phyloP scores from a whole-genome alignment of 495 filamentous ascomycete species.

The Tuber brumale region DNA sequence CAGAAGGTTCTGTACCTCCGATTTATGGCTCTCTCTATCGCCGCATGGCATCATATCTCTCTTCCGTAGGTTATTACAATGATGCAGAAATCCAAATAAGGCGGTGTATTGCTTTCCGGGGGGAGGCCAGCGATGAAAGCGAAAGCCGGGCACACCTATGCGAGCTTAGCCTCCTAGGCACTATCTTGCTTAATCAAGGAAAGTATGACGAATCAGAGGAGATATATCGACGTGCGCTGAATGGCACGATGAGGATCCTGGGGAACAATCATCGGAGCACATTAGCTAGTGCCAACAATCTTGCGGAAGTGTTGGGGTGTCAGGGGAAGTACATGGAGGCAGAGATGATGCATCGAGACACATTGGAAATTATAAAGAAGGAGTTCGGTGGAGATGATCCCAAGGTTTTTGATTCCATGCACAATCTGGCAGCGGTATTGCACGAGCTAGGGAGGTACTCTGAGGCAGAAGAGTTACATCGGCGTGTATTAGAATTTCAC shows the following conservation, averaged over 20 bases:
- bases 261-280: conserved; percentile 12
- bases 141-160: conserved; percentile 36
- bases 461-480: conserved; percentile 17
- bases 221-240: conserved; percentile 2
- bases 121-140: conserved; percentile 18
- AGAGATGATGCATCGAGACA: background rate
- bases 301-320: conserved; percentile 34
- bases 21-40: too few relatives aligned
- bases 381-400: background rate
- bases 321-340: too few relatives aligned
- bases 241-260: conserved; percentile 6
- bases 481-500: background rate
- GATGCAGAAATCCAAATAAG: conserved; percentile 7
- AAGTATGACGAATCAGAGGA: conserved; percentile 8
- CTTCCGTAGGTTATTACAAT: background rate
- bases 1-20: too few relatives aligned
- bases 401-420: background rate
- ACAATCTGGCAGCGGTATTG: background rate
- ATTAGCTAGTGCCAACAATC: conserved; percentile 23
- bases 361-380: background rate
- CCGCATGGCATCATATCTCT: too few relatives aligned
- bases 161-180: conserved; percentile 11
- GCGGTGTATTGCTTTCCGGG: conserved; percentile 1
- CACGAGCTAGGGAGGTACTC: background rate
- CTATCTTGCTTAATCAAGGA: too few relatives aligned